Evolutionary conservation across 2,329 filamentous ascomycete species (phyloP).

Genomic region (Cladosporium sp.): DNA sequence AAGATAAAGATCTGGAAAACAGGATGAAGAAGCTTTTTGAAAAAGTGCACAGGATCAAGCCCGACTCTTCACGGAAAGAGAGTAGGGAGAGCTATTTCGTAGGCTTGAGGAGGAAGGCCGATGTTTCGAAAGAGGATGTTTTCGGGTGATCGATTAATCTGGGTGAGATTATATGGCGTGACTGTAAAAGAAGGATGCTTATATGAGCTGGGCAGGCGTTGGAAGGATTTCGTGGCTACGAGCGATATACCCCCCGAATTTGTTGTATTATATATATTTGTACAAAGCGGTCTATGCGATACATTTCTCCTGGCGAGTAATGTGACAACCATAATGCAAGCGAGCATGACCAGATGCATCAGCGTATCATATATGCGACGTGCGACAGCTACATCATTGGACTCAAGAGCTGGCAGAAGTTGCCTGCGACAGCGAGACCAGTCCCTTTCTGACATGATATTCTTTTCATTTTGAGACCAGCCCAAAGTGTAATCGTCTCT

Average conservation of each 20-base stretch:
- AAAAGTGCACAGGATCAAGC: constrained; percentile 82
- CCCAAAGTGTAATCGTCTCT: too few relatives aligned
- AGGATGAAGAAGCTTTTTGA: constrained; percentile 72
- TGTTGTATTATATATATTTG: constrained; percentile 1
- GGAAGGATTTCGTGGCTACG: background rate
- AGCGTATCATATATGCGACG: too few relatives aligned
- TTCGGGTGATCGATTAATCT: constrained; percentile 24
- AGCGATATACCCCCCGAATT: constrained; percentile 1
- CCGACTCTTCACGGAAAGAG: constrained; percentile 77
- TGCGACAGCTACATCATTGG: too few relatives aligned
- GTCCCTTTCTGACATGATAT: too few relatives aligned
- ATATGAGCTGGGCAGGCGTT: background rate
- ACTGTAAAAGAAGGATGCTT: background rate
- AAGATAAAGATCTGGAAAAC: constrained; percentile 75
- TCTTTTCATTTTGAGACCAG: too few relatives aligned
- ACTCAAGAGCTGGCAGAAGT: too few relatives aligned
- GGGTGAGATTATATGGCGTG: background rate
- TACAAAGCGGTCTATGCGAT: background rate
- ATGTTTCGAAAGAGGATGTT: constrained; percentile 43
- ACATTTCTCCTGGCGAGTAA: too few relatives aligned
- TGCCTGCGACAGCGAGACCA: too few relatives aligned
- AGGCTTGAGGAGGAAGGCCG: constrained; percentile 64
- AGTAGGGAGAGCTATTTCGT: constrained; percentile 79
- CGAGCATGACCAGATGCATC: too few relatives aligned
- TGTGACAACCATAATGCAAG: too few relatives aligned